Base-by-base conservation (phyloP, 371 early-diverging fungal species). In the Scutellospora calospora region DNA sequence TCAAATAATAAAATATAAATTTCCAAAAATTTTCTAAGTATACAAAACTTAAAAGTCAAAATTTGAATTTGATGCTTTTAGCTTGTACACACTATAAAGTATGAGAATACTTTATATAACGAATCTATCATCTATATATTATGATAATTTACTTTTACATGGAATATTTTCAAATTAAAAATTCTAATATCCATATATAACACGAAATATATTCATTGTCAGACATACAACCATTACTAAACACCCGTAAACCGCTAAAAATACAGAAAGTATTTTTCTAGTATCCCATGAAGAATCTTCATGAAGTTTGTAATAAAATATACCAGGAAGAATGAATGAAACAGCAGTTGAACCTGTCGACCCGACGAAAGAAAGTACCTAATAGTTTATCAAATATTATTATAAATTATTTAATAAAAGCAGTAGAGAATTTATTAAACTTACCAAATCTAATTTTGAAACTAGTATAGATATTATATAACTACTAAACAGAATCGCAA, bases 271-370 rank as follows among this genome's bases (percentile, higher is more conserved):
- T 35, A 91, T 83, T 80, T 91, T 91, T 69, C 86, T 86, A 9
- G 66, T 77, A 52, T 84, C 85, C 94, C 93, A 93, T 2, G 89
- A 88, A 27, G 89, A 84, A 76, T 90, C 83, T 68, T 88, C 85
- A 78, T 94, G 91, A 72, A 97, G 83, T 86, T 95, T 95, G 87
- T 94, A 94, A 87, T 98, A 99, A 80, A 98, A 96, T 12, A 98
- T 59, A 1, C 98, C 95, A 0, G 99, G 99, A 33, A 99, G 89
- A 79, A 99, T 98, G 82, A 99, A 97, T 76, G 98, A 98, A 77
- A 99, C 98, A 22, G 96, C 92, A 1, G 99, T 98, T 1, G 98
- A 98, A 9, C 99, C 99, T 0, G 99, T 99, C 1, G 99, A 96
- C 14, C 99, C 99, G 4, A 99, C 98, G 81, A 98, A 90, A 0